Percentiles rank a stretch among this genome's conserved stretches.
Evolutionary conservation across 257 asterid genomes (phyloP).

Genomic region (Nicotiana undulata): DNA sequence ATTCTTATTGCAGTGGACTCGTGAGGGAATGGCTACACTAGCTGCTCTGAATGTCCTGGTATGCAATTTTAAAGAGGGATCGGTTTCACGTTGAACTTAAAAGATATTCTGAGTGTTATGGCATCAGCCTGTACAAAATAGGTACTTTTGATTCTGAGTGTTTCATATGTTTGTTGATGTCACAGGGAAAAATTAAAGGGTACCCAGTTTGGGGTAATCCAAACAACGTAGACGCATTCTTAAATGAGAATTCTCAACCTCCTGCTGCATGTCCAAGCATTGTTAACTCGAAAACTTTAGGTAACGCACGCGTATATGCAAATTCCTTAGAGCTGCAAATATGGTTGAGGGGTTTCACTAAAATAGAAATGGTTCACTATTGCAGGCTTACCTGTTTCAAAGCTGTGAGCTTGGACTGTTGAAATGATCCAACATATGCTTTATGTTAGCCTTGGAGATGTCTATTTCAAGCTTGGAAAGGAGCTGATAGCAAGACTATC

Average conservation of each 20-base stretch:
- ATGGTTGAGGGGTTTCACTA: background rate
- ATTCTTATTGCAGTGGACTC: constrained; percentile 74
- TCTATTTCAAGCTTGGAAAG: background rate
- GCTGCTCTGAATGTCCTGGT: constrained; percentile 96
- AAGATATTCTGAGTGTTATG: background rate
- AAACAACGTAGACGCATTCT: constrained; percentile 64
- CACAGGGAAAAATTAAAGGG: constrained; percentile 80
- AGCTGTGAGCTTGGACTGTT: constrained; percentile 33
- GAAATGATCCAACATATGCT: background rate
- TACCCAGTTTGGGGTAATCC: constrained; percentile 76
- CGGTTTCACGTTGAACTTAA: background rate
- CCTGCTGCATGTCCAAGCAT: constrained; percentile 96
- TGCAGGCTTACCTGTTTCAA: constrained; percentile 71
- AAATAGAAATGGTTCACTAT: background rate
- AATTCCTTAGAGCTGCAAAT: background rate
- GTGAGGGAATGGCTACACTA: constrained; percentile 98
- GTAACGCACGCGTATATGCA: constrained; percentile 25
- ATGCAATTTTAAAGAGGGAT: background rate
- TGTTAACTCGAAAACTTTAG: constrained; percentile 78
- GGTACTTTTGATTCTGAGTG: background rate
- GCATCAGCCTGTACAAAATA: background rate
- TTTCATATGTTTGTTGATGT: background rate
- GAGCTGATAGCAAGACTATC: background rate
- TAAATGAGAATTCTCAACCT: constrained; percentile 57
- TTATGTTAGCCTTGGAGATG: background rate